Percentiles rank a stretch among this genome's conserved stretches.
These are phyloP conservation scores for Cladophialophora bantiana DNA, from an alignment of 2,329 filamentous ascomycete genomes.

Conservation along the genomic window DNA sequence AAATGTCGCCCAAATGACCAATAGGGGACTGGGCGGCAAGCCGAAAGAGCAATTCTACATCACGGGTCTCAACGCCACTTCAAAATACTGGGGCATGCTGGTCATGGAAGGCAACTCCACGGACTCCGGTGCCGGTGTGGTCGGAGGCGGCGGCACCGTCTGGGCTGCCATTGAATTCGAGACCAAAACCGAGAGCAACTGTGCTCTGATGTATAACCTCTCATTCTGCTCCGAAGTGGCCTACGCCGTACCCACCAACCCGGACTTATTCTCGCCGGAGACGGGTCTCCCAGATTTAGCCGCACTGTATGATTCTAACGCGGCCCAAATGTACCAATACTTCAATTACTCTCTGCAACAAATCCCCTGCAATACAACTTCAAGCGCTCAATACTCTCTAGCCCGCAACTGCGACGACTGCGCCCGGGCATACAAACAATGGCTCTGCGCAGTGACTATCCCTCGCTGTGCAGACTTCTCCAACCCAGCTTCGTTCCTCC, in stretches of 20 bases:
- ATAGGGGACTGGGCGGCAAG: conserved; percentile 67
- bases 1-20: conserved; percentile 69
- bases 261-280: conserved; percentile 57
- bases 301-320: conserved; percentile 78
- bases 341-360: conserved; percentile 85
- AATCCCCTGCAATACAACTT: conserved; percentile 79
- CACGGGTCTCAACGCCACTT: conserved; percentile 73
- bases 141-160: conserved; percentile 77
- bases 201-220: conserved; percentile 85
- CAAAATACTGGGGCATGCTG: conserved; percentile 75
- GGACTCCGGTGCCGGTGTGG: conserved; percentile 59
- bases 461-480: conserved; percentile 89
- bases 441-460: conserved; percentile 93
- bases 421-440: conserved; percentile 81
- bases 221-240: conserved; percentile 86
- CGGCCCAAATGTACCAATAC: conserved; percentile 71
- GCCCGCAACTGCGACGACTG: conserved; percentile 79
- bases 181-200: conserved; percentile 82
- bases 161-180: conserved; percentile 75
- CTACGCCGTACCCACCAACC: conserved; percentile 88
- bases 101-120: conserved; percentile 67
- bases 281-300: conserved; percentile 68
- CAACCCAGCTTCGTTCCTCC: conserved; percentile 62
- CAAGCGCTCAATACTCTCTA: conserved; percentile 80
- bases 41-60: conserved; percentile 91